These are phyloP conservation scores for Chondrostereum purpureum DNA, from an alignment of 1,284 basidiomycete genomes.

Conservation along the genomic window DNA sequence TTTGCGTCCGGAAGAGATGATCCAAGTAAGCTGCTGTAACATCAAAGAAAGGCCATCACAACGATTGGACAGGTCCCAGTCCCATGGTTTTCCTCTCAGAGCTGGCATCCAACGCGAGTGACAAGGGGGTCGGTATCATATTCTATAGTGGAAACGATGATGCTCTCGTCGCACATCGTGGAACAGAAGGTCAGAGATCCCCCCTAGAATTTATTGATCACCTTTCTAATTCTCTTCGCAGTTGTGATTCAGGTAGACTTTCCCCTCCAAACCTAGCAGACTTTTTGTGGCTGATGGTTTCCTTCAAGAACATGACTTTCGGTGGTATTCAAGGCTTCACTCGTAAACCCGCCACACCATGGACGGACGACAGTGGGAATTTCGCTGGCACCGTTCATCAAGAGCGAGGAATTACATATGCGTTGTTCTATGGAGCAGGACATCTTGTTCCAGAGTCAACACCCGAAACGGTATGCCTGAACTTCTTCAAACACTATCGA, in stretches of 20 bases:
- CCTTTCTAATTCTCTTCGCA: conserved; percentile 19
- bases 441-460: conserved; percentile 49
- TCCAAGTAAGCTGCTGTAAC: too few relatives aligned
- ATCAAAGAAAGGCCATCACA: too few relatives aligned
- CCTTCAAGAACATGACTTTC: conserved; percentile 61
- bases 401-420: conserved; percentile 64
- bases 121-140: conserved; percentile 42
- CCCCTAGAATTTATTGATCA: neutral
- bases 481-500: too few relatives aligned
- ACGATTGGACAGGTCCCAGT: conserved; percentile 28
- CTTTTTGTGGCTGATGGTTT: too few relatives aligned
- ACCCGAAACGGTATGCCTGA: conserved; percentile 46
- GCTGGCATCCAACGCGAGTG: conserved; percentile 54
- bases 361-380: conserved; percentile 50
- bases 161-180: conserved; percentile 53
- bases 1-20: neutral
- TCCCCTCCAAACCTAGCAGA: too few relatives aligned
- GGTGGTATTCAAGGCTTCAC: conserved; percentile 70
- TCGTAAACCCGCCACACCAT: conserved; percentile 56
- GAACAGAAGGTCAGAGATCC: conserved; percentile 49
- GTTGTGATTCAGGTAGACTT: conserved; percentile 53
- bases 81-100: conserved; percentile 60
- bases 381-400: conserved; percentile 67
- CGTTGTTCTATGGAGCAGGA: conserved; percentile 48
- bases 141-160: conserved; percentile 68